Conservation (phyloP, 2,329 filamentous ascomycete genomes). For the Chaetothyriales sp. region DNA sequence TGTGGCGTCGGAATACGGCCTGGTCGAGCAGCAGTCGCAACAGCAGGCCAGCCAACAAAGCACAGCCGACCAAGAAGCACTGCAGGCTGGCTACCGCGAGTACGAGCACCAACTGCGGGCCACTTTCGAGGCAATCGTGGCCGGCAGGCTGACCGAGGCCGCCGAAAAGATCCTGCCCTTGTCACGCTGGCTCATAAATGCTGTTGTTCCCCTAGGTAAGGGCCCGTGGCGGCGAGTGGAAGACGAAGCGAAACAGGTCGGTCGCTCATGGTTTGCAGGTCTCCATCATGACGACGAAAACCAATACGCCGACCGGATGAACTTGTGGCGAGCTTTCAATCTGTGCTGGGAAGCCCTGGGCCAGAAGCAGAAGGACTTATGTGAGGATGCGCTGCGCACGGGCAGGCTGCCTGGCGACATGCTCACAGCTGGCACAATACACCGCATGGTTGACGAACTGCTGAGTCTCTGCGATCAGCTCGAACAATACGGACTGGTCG, state of each 20-base stretch:
- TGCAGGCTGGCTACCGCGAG: slow-evolving; percentile 54
- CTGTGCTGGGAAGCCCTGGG: slow-evolving; percentile 73
- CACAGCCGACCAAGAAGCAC: slow-evolving; percentile 24
- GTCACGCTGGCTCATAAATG: slow-evolving; percentile 51
- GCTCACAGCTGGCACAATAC: slow-evolving; percentile 53
- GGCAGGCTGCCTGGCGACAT: slow-evolving; percentile 44
- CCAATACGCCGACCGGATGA: slow-evolving; percentile 59
- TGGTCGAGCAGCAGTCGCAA: slow-evolving; percentile 23
- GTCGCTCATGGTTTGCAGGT: slow-evolving; percentile 5
- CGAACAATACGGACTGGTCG: slow-evolving; percentile 83
- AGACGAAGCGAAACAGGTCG: not conserved
- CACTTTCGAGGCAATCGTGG: slow-evolving; percentile 57
- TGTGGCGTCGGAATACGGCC: slow-evolving; percentile 33
- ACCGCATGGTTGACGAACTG: slow-evolving; percentile 68
- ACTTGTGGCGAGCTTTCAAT: slow-evolving; percentile 90
- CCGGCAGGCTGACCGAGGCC: slow-evolving; percentile 45
- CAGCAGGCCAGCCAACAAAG: slow-evolving; percentile 8
- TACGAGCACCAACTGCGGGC: slow-evolving; percentile 42
- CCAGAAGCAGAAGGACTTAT: slow-evolving; percentile 68
- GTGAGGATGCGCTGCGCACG: slow-evolving; percentile 42
- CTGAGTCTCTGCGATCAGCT: slow-evolving; percentile 70
- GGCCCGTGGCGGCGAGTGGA: slow-evolving; percentile 9
- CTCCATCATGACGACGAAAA: slow-evolving; percentile 69
- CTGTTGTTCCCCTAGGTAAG: slow-evolving; percentile 52
- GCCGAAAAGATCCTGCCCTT: slow-evolving; percentile 44